Evolutionary conservation across 2,329 filamentous ascomycete species (phyloP), one percentile per base, ranked within the genome.

Genomic region (Clonostachys byssicola): DNA sequence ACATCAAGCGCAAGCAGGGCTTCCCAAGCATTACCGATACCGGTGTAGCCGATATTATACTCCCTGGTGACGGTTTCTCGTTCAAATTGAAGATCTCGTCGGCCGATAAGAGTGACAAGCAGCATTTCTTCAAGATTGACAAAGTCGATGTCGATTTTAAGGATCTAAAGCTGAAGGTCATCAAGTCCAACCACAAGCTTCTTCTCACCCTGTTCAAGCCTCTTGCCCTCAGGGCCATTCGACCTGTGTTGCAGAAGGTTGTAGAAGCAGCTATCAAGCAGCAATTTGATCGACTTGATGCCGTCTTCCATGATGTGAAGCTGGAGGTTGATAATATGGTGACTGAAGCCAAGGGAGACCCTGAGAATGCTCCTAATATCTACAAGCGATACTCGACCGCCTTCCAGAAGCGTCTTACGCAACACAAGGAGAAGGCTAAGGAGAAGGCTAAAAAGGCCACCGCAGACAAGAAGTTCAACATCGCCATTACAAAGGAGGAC

Each of bases 101-200:
- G 42, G 85, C 89, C 4, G 84, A 92, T 45, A 81, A 85, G 62
- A 77, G 74, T 17, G 91, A 96, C 59, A 73, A 76, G 30, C 82
- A 88, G 58, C 84, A 94, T 66, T 94, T 95, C 71, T 92, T 97
- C 81, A 96, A 96, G 80, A 80, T 97, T 51, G 90, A 95, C 61
- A 92, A 88, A 66, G 87, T 96, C 4, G 77, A 88, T 39, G 89
- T 95, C 17, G 84, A 89, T 57, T 81, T 96, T 56, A 88, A 89
- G 70, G 66, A 92, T 60, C 77, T 96, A 49, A 81, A 87, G 56
- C 85, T 99, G 72, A 96, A 95, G 74, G 68, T 99, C 54, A 91
- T 92, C 78, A 83, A 96, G 75, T 96, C 92, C 45, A 95, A 86
- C 66, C 92, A 97, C 80, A 99, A 96, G 80, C 61, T 94, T 12